Conservation (phyloP, 2,329 filamentous ascomycete genomes). For the Fusarium pilosicola region DNA sequence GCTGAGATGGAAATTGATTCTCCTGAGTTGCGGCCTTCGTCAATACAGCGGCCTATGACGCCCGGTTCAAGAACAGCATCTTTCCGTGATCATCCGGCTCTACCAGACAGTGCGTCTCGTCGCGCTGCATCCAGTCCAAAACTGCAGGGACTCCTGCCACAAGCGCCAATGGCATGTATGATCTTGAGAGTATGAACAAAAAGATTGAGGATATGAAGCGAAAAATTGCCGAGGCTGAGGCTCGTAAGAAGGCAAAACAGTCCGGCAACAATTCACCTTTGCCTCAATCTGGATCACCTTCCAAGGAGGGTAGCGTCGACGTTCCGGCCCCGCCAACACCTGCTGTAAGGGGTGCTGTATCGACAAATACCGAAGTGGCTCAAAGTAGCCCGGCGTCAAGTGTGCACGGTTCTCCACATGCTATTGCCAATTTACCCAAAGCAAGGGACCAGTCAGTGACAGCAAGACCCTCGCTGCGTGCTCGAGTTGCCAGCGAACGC, state of each 20-base stretch:
- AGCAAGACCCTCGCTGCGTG: conserved; percentile 41
- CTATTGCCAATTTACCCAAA: conserved; percentile 23
- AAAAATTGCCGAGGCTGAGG: conserved; percentile 68
- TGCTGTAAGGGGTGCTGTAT: neutral
- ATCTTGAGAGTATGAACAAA: conserved; percentile 63
- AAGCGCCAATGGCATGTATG: conserved; percentile 50
- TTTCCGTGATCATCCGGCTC: conserved; percentile 58
- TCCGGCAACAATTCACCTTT: conserved; percentile 47
- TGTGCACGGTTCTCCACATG: conserved; percentile 11
- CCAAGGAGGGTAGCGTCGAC: conserved; percentile 43
- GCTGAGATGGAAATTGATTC: conserved; percentile 75
- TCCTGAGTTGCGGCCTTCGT: conserved; percentile 55
- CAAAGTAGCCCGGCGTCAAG: conserved; percentile 9
- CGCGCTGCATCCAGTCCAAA: conserved; percentile 55
- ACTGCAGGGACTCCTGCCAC: conserved; percentile 52
- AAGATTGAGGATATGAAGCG: conserved; percentile 70
- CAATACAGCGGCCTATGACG: conserved; percentile 46
- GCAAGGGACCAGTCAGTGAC: conserved; percentile 13
- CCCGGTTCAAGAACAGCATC: conserved; percentile 50
- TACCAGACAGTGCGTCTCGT: conserved; percentile 52
- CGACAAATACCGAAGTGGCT: neutral
- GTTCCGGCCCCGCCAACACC: neutral
- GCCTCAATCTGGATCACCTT: conserved; percentile 40
- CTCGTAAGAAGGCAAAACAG: conserved; percentile 59
- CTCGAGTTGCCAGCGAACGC: conserved; percentile 50